Conservation (phyloP, 2,329 filamentous ascomycete genomes). For the Botrytis medusae region DNA sequence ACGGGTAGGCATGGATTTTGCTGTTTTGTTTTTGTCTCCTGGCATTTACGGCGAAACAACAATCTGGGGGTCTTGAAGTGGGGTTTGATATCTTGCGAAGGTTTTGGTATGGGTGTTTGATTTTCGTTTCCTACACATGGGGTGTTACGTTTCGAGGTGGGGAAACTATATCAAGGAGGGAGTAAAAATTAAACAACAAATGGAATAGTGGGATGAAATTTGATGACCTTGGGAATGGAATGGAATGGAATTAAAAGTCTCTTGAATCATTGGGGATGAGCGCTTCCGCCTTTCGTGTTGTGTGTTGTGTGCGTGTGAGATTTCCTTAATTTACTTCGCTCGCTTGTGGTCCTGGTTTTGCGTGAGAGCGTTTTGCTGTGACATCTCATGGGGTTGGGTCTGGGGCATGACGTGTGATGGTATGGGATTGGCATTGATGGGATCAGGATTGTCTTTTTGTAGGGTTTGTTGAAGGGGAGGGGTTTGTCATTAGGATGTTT, state of each 20-base stretch:
- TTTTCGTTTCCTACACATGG: conserved; percentile 2
- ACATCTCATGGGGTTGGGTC: background rate
- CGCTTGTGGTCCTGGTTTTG: background rate
- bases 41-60: conserved; percentile 18
- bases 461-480: background rate
- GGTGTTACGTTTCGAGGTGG: background rate
- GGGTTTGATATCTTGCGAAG: background rate
- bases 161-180: conserved; percentile 1
- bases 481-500: background rate
- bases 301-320: background rate
- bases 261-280: background rate
- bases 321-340: background rate
- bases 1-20: background rate
- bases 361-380: background rate
- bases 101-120: conserved; percentile 9
- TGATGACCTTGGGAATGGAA: background rate
- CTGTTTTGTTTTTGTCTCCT: conserved; percentile 10
- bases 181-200: conserved; percentile 8
- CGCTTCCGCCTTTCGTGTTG: background rate
- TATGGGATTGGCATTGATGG: background rate
- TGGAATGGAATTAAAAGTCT: conserved; percentile 9
- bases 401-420: background rate
- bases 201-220: conserved; percentile 7
- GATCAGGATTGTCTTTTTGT: background rate
- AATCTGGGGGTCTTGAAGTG: background rate